Evolutionary conservation across 148 eudicot species (phyloP).

Genomic region (Nyssa sinensis): DNA sequence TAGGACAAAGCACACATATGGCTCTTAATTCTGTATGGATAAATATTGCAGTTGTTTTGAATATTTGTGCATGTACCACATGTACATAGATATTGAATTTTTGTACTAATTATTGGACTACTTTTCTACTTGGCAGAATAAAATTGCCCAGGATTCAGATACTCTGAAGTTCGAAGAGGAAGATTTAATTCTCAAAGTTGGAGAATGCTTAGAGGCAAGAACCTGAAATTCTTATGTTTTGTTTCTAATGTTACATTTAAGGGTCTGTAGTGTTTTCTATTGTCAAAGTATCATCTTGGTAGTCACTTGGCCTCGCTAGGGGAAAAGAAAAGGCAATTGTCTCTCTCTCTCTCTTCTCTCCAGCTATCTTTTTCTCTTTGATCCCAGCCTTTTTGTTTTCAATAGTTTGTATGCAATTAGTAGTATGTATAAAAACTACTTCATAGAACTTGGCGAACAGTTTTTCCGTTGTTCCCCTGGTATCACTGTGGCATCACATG

Average conservation of each 20-base stretch:
- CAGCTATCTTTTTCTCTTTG: not conserved
- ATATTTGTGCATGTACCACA: not conserved
- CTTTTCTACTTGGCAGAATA: slow-evolving; percentile 46
- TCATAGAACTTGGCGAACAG: not conserved
- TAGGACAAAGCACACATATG: not conserved
- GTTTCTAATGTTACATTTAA: not conserved
- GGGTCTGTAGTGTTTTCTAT: not conserved
- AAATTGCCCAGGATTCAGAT: slow-evolving; percentile 68
- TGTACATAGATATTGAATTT: not conserved
- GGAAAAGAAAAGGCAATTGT: not conserved
- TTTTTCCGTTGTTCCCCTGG: not conserved
- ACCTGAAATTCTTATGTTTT: slow-evolving; percentile 13
- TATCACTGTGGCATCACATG: not conserved
- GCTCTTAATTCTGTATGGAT: not conserved
- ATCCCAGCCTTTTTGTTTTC: slow-evolving; percentile 8
- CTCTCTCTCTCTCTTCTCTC: not conserved
- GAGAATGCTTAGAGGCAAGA: slow-evolving; percentile 86
- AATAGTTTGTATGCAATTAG: not conserved
- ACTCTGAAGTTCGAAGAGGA: slow-evolving; percentile 61
- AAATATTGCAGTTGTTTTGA: not conserved
- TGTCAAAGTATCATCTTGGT: not conserved
- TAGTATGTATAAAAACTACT: not conserved
- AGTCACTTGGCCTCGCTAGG: not conserved
- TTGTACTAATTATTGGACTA: not conserved
- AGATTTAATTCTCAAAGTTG: slow-evolving; percentile 86